Percentiles rank a stretch among this genome's conserved stretches.
These are phyloP conservation scores for Penicillium turbatum DNA, from an alignment of 495 filamentous ascomycete species.

Conservation along the genomic window DNA sequence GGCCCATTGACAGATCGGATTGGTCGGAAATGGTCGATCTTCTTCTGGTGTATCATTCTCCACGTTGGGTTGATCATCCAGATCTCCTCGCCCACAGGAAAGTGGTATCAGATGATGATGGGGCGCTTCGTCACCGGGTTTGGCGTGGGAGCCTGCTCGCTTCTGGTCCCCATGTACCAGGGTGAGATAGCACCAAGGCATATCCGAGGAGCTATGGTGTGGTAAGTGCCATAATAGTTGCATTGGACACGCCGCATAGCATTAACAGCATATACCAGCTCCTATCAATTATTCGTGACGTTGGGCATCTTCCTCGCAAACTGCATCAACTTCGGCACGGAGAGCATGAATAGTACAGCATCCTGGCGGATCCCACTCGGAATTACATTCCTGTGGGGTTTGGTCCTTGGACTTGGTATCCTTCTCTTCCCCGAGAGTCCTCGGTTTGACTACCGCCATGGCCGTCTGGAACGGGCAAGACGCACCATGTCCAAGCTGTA, in stretches of 20 bases:
- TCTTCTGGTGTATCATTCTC: slow-evolving; percentile 53
- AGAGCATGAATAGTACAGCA: slow-evolving; percentile 35
- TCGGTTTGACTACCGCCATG: slow-evolving; percentile 60
- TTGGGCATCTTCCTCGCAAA: slow-evolving; percentile 75
- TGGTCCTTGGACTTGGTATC: slow-evolving; percentile 66
- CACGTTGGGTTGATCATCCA: slow-evolving; percentile 63
- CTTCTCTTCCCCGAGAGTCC: slow-evolving; percentile 66
- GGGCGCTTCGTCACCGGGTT: slow-evolving; percentile 55
- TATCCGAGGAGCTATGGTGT: slow-evolving; percentile 62
- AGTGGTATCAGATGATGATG: slow-evolving; percentile 50
- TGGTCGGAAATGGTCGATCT: slow-evolving; percentile 48
- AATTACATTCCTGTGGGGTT: slow-evolving; percentile 66
- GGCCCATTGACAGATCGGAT: slow-evolving; percentile 47
- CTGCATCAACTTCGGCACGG: slow-evolving; percentile 74
- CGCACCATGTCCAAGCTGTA: slow-evolving; percentile 63
- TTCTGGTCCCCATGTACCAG: slow-evolving; percentile 66
- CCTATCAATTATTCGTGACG: slow-evolving; percentile 82
- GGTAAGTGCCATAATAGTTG: slow-evolving; percentile 27
- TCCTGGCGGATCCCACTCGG: slow-evolving; percentile 77
- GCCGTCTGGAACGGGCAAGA: slow-evolving; percentile 56
- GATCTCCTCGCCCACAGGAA: slow-evolving; percentile 46
- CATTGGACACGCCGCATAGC: not conserved
- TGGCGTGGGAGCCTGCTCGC: slow-evolving; percentile 63
- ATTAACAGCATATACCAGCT: slow-evolving; percentile 12
- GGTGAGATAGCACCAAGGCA: slow-evolving; percentile 57